Evolutionary conservation across 2,329 filamentous ascomycete genomes (phyloP), one percentile per base, ranked within the genome.

Genomic region (Ilyonectria robusta): DNA sequence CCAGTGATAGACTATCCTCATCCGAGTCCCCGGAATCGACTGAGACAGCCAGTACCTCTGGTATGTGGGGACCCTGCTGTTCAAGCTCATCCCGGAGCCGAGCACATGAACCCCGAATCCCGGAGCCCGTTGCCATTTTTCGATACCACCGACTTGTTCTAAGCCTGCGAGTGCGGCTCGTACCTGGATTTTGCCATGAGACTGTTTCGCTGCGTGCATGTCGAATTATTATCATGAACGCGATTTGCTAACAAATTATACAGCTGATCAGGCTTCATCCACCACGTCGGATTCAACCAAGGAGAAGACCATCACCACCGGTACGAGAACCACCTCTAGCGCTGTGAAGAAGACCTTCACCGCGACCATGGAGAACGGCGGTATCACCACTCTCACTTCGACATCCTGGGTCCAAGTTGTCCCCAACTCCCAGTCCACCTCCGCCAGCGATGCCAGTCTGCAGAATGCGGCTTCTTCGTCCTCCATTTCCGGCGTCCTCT

Each of bases 381-480:
- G 79, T 35, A 78, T 84, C 59, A 81, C 82, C 3, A 80, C 83
- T 13, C 77, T 87, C 55, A 87, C 85, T 11, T 81, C 81, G n/a
- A 87, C 85, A 1, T 85, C 84, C 0, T 85, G 80, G 73, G 85
- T 87, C 3, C 81, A 79, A 23, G 82, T 84, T 44, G 78, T 82
- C 11, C 81, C 84, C 1, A 78, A 80, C 1, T 70, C 75, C 23
- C 69, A 76, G 33, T 61, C 78, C 10, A 76, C 77, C n/a, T 67
- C 68, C 17, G 68, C 69, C 64, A 71, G 71, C 60, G 73, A 76
- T 46, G 78, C 81, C 40, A 76, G 75, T 33, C 75, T 84, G 33
- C 83, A 84, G 69, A 82, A 81, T 68, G 78, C 72, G 4, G 82
- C 79, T 19, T 67, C 68, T 11, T 72, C 67, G 23, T 67, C 65